These are phyloP conservation scores for Tetrapisispora arboricola DNA, from an alignment of 805 yeast genomes.

Conservation along the genomic window DNA sequence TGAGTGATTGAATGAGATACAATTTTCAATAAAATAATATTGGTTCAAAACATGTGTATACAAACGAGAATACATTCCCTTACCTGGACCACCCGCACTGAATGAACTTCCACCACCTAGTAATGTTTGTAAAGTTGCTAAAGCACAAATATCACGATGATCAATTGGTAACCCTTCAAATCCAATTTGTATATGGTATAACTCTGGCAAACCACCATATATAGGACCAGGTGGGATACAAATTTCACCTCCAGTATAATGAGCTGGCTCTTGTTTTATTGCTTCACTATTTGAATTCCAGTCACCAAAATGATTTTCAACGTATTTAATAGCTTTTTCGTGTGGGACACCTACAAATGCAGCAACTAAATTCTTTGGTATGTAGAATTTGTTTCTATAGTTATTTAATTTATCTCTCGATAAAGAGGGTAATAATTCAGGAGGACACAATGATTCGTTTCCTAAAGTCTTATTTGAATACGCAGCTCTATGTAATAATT, in stretches of 20 bases:
- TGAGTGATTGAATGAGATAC: slow-evolving; percentile 80
- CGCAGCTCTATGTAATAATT: slow-evolving; percentile 79
- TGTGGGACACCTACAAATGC: slow-evolving; percentile 82
- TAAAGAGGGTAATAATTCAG: slow-evolving; percentile 50
- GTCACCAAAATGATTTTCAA: slow-evolving; percentile 53
- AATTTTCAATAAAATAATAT: slow-evolving; percentile 83
- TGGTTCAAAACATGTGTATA: slow-evolving; percentile 87
- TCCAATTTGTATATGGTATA: slow-evolving; percentile 76
- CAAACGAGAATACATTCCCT: slow-evolving; percentile 93
- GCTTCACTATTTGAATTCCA: slow-evolving; percentile 33
- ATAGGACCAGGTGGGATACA: slow-evolving; percentile 46
- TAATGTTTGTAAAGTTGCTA: slow-evolving; percentile 81
- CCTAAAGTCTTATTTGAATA: slow-evolving; percentile 68
- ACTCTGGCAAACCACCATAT: slow-evolving; percentile 59
- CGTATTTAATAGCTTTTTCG: slow-evolving; percentile 53
- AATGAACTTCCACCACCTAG: slow-evolving; percentile 97
- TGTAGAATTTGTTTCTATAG: slow-evolving; percentile 58
- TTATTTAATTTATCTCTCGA: slow-evolving; percentile 41
- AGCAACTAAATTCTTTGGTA: slow-evolving; percentile 73
- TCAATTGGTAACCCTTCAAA: slow-evolving; percentile 80
- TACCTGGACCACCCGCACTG: slow-evolving; percentile 98
- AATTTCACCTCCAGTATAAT: slow-evolving; percentile 51
- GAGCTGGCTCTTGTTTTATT: slow-evolving; percentile 29
- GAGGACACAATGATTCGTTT: slow-evolving; percentile 73
- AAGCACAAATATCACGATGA: slow-evolving; percentile 79